phyloP scores from a whole-genome alignment of 768 basidiomycete species.

The Phlebiopsis gigantea region DNA sequence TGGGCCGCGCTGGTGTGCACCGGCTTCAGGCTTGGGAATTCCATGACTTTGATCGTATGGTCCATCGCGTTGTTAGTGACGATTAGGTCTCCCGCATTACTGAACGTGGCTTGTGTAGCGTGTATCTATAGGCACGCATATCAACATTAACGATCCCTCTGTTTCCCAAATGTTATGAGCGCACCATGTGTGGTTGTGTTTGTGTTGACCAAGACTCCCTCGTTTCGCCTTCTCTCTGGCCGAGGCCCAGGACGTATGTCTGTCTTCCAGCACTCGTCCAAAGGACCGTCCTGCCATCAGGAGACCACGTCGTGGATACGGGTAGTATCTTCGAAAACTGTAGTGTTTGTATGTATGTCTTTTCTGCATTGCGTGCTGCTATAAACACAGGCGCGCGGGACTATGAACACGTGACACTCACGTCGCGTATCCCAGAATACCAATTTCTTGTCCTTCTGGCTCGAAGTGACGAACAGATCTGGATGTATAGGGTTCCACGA shows the following conservation, averaged over 20 bases:
- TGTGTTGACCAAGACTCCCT: slow-evolving; percentile 45
- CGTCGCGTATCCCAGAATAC: slow-evolving; percentile 86
- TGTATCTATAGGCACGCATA: slow-evolving; percentile 27
- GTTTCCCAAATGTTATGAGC: neutral
- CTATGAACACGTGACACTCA: slow-evolving; percentile 29
- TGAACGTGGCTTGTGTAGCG: slow-evolving; percentile 69
- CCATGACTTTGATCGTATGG: slow-evolving; percentile 61
- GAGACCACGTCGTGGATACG: slow-evolving; percentile 62
- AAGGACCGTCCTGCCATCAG: slow-evolving; percentile 62
- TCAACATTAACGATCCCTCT: neutral
- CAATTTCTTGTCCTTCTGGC: slow-evolving; percentile 67
- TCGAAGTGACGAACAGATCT: slow-evolving; percentile 76
- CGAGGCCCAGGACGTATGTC: slow-evolving; percentile 55
- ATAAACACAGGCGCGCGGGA: neutral
- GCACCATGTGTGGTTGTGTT: slow-evolving; percentile 13
- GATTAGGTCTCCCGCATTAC: slow-evolving; percentile 68
- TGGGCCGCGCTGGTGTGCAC: slow-evolving; percentile 67
- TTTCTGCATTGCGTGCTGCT: slow-evolving; percentile 42
- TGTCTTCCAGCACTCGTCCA: slow-evolving; percentile 58
- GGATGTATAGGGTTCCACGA: slow-evolving; percentile 86
- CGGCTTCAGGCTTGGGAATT: slow-evolving; percentile 57
- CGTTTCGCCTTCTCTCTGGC: slow-evolving; percentile 40
- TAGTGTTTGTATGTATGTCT: slow-evolving; percentile 50
- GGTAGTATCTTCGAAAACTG: slow-evolving; percentile 50
- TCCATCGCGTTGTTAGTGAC: slow-evolving; percentile 61